Percentiles rank a stretch among this genome's conserved stretches.
Evolutionary conservation across 208 protist species (phyloP).

Genomic region (Acanthamoeba castellanii): DNA sequence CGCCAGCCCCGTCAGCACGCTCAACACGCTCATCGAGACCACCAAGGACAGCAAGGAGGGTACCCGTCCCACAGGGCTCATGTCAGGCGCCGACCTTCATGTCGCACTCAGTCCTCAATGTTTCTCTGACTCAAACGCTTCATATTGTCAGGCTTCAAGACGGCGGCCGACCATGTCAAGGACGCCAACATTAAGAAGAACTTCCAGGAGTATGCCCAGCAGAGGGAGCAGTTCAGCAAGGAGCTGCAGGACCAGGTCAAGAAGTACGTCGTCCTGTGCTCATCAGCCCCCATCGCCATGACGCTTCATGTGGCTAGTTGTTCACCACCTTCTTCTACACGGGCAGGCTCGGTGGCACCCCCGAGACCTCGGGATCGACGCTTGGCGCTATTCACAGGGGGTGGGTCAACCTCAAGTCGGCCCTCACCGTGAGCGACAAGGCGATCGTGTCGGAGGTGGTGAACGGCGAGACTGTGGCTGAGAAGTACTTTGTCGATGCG

Average conservation of each 20-base stretch:
- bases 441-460: constrained; percentile 35
- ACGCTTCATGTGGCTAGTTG: too few relatives aligned
- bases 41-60: constrained; percentile 60
- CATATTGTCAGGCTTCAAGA: background rate
- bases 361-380: background rate
- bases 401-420: constrained; percentile 54
- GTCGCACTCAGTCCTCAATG: too few relatives aligned
- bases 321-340: background rate
- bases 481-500: constrained; percentile 4
- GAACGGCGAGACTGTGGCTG: constrained; percentile 11
- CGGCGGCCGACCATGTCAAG: constrained; percentile 12
- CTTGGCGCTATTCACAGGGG: background rate
- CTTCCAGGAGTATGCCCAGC: constrained; percentile 45
- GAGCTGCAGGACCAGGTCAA: constrained; percentile 53
- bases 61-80: background rate
- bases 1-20: background rate
- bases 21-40: constrained; percentile 58
- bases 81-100: too few relatives aligned
- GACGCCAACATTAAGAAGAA: constrained; percentile 9
- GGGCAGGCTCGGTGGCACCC: background rate
- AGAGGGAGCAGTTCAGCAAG: constrained; percentile 50
- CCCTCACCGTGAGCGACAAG: constrained; percentile 26
- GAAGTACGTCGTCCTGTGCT: background rate
- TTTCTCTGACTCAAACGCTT: background rate
- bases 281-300: too few relatives aligned